Percentiles rank a stretch among this genome's conserved stretches.
phyloP scores from a whole-genome alignment of 129 eudicot genomes.

The Helianthus tuberosus region DNA sequence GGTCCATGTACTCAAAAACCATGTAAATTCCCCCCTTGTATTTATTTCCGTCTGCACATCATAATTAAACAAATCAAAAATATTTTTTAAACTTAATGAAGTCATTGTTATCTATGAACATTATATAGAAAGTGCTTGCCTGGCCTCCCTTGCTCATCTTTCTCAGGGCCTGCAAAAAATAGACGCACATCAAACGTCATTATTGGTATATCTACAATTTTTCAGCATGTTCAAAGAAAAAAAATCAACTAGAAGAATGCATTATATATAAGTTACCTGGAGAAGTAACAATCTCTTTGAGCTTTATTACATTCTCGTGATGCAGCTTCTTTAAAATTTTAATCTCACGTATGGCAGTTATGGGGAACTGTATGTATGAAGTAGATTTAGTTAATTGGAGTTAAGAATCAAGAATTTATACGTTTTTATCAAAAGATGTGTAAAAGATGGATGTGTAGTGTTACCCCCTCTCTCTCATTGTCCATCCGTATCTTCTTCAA shows the following conservation, averaged over 20 bases:
- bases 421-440: not conserved
- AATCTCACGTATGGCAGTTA: conserved; percentile 92
- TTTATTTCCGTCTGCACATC: conserved; percentile 63
- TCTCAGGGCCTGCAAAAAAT: conserved; percentile 60
- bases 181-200: not conserved
- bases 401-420: conserved; percentile 2
- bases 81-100: too few relatives aligned
- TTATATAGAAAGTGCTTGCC: conserved; percentile 37
- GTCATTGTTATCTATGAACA: not conserved
- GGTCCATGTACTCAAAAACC: conserved; percentile 99
- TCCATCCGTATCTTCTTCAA: conserved; percentile 93
- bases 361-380: conserved; percentile 65
- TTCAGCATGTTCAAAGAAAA: not conserved
- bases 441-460: not conserved
- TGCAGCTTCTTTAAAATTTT: conserved; percentile 86
- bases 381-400: not conserved
- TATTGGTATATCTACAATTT: not conserved
- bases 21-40: conserved; percentile 84
- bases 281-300: conserved; percentile 96
- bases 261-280: conserved; percentile 46
- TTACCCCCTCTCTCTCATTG: conserved; percentile 96
- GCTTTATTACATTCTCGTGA: conserved; percentile 81
- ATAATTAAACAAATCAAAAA: conserved; percentile 22
- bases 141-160: conserved; percentile 67
- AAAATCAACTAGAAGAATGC: not conserved